phyloP scores from a whole-genome alignment of 1,139 yeast species.

The Geotrichum candidum region DNA sequence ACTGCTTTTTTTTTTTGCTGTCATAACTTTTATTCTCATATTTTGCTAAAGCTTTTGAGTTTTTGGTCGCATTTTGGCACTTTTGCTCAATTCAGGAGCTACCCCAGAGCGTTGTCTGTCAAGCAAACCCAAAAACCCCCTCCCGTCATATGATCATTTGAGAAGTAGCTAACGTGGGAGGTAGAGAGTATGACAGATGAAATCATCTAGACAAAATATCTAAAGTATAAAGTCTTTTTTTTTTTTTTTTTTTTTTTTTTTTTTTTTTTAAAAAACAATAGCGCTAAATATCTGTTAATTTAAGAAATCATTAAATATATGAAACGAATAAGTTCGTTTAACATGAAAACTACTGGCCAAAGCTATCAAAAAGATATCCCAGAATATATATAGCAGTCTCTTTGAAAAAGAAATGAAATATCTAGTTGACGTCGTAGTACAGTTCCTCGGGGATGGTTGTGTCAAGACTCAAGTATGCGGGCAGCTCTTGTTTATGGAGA shows the following conservation, averaged over 20 bases:
- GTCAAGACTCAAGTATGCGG: constrained; percentile 4
- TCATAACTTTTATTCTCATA: constrained; percentile 79
- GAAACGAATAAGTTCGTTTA: no score
- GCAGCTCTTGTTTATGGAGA: constrained; percentile 4
- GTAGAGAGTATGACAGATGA: not conserved
- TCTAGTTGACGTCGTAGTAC: constrained; percentile 15
- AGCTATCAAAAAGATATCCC: no score
- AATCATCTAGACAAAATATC: not conserved
- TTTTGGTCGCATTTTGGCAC: constrained; percentile 89
- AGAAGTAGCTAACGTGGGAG: no score
- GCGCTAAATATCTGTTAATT: no score
- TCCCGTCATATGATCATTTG: no score
- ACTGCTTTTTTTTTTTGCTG: constrained; percentile 90
- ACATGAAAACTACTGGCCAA: no score
- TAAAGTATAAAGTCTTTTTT: no score
- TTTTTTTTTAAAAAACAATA: no score
- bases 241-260: no score
- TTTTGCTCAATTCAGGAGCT: constrained; percentile 90
- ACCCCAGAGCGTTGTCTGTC: constrained; percentile 80
- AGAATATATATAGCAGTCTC: no score
- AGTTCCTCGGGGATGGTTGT: constrained; percentile 1
- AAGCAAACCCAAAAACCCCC: constrained; percentile 26
- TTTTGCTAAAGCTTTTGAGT: constrained; percentile 95
- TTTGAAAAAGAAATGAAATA: not conserved
- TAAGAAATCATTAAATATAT: no score